Conservation (phyloP, 305 asterid species). For the Fraxinus baroniana region DNA sequence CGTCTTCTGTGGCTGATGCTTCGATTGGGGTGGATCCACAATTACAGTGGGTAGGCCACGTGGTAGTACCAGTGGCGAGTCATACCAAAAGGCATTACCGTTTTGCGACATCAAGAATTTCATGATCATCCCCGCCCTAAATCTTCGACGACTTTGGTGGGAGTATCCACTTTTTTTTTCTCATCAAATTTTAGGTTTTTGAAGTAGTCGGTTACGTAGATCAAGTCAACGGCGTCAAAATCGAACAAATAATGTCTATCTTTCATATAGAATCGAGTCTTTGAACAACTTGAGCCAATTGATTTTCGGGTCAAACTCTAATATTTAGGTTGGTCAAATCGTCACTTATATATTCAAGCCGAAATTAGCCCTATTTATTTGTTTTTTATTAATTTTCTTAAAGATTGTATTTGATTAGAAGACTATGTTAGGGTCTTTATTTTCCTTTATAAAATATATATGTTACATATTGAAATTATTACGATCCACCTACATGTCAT, state of each 20-base stretch:
- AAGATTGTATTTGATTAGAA: too few relatives aligned
- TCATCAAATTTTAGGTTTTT: too few relatives aligned
- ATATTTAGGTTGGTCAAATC: not conserved
- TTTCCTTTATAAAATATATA: not conserved
- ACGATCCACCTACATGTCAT: not conserved
- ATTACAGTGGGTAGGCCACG: too few relatives aligned
- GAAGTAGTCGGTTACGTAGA: not conserved
- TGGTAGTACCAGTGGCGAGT: too few relatives aligned
- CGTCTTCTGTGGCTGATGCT: too few relatives aligned
- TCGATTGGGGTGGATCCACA: too few relatives aligned
- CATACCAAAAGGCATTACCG: not conserved
- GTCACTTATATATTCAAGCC: not conserved
- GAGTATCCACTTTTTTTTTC: too few relatives aligned
- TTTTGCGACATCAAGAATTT: not conserved
- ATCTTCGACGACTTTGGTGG: too few relatives aligned
- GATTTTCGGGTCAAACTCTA: not conserved
- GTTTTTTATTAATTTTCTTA: too few relatives aligned
- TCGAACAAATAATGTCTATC: not conserved
- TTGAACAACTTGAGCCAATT: not conserved
- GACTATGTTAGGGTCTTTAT: too few relatives aligned
- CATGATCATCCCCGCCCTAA: not conserved
- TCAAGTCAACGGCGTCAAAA: not conserved
- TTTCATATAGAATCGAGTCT: not conserved
- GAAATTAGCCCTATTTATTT: not conserved
- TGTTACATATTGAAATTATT: not conserved